A percentile compares a stretch with the other conserved stretches of the same genome.
phyloP scores from a whole-genome alignment of 2,329 filamentous ascomycete species.

The Magnaporthiopsis incrustans region DNA sequence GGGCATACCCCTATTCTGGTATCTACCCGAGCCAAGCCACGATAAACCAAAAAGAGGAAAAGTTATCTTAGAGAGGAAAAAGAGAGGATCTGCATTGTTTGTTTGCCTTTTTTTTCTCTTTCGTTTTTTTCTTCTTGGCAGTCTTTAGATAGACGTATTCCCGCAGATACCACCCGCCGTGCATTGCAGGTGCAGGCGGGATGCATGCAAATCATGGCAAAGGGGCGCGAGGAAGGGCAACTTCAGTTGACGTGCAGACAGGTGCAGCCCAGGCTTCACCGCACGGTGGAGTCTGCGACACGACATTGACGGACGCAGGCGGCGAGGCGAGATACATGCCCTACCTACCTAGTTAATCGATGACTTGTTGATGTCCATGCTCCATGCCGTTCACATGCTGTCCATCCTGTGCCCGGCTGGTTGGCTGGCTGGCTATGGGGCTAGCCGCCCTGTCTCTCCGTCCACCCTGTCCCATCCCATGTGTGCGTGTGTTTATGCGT shows the following conservation, averaged over 20 bases:
- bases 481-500: neutral
- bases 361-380: neutral
- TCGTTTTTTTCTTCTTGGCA: neutral
- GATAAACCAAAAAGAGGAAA: neutral
- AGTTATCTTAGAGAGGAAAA: neutral
- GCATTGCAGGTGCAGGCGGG: neutral
- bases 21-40: neutral
- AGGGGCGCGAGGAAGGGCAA: neutral
- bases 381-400: neutral
- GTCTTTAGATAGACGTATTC: neutral
- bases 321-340: neutral
- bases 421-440: no score
- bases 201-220: neutral
- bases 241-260: neutral
- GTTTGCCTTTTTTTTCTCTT: neutral
- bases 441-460: neutral
- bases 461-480: neutral
- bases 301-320: neutral
- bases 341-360: neutral
- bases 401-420: neutral
- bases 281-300: neutral
- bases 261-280: neutral
- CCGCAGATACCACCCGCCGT: neutral
- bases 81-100: neutral
- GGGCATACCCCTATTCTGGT: neutral